Evolutionary conservation across 1,139 yeast genomes (phyloP), one percentile per base, ranked within the genome.

Genomic region (Debaryomyces subglobosus): DNA sequence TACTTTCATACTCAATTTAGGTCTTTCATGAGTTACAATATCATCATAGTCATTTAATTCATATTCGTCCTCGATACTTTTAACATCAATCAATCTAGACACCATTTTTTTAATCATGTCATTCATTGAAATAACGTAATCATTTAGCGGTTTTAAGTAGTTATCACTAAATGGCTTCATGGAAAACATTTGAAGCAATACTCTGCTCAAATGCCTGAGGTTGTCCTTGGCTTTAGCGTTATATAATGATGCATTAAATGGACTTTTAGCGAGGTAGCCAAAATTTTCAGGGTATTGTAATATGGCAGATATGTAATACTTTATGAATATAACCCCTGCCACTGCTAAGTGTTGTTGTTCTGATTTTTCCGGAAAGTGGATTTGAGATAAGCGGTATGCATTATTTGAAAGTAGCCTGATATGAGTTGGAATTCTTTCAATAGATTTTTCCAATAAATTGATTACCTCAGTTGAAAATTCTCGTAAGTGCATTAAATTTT

Each of bases 131-230:
- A 69, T 70, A 42, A 90, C 76, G 58, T 82, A 88, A 43, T 87
- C 94, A 62, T 89, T 89, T 61, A 90, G 74, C 1, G 96, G 96
- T 59, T 87, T 91, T 58, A 89, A 69, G 63, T 82, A 90, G 47
- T 86, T 81, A 56, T 87, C 86, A 43, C 78, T 82, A 67, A 90
- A 90, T 2, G 87, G 81, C 52, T 79, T 77, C 80, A 89, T 80
- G 2, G 83, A 67, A 32, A 87, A 84, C 30, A 88, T 67, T 64
- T 89, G 96, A 30, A 79, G 69, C 52, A 89, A 59, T 20, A 87
- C 83, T 50, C 85, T 77, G 37, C 83, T 71, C 44, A 89, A 72
- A 45, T 83, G 82, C 13, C 70, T 67, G 51, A 90, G 68, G 59
- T 89, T 89, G 47, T 77, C 74, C 37, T 76, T 70, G 16, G 67